Evolutionary conservation across 2,329 filamentous ascomycete genomes (phyloP).

Genomic region (Periconia sp.): DNA sequence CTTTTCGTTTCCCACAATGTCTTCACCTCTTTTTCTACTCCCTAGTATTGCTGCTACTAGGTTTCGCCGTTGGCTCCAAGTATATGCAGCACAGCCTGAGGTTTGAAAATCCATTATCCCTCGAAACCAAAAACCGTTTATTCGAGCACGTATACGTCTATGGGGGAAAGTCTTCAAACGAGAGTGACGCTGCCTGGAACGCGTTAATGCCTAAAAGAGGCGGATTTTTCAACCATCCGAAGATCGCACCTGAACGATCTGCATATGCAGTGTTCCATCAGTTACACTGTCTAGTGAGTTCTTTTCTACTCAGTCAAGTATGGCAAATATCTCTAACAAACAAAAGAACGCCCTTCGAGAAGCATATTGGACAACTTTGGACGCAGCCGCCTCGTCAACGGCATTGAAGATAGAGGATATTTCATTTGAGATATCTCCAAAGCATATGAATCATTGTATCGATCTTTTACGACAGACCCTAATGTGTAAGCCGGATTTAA

Average conservation of each 20-base stretch:
- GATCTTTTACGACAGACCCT: conserved; percentile 10
- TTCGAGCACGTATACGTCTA: too few relatives aligned
- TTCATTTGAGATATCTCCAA: not conserved
- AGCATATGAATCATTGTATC: conserved; percentile 12
- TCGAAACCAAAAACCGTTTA: too few relatives aligned
- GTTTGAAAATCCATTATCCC: too few relatives aligned
- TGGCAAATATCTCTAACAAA: not conserved
- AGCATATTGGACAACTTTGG: conserved; percentile 1
- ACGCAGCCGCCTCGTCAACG: not conserved
- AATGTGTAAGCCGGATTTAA: conserved; percentile 13
- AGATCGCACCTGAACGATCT: conserved; percentile 14
- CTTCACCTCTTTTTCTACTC: too few relatives aligned
- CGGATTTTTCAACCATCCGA: conserved; percentile 14
- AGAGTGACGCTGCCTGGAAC: conserved; percentile 4
- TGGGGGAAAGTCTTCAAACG: too few relatives aligned
- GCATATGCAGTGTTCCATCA: conserved; percentile 19
- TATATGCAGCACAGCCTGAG: too few relatives aligned
- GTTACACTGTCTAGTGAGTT: conserved; percentile 14
- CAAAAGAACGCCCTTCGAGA: conserved; percentile 4
- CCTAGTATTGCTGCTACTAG: too few relatives aligned
- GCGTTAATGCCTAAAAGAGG: conserved; percentile 13
- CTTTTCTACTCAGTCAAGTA: not conserved
- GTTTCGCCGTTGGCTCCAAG: too few relatives aligned
- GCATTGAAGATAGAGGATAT: not conserved
- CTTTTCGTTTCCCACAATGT: too few relatives aligned